Conservation (phyloP, 805 yeast genomes). For the Tetrapisispora phaffii region DNA sequence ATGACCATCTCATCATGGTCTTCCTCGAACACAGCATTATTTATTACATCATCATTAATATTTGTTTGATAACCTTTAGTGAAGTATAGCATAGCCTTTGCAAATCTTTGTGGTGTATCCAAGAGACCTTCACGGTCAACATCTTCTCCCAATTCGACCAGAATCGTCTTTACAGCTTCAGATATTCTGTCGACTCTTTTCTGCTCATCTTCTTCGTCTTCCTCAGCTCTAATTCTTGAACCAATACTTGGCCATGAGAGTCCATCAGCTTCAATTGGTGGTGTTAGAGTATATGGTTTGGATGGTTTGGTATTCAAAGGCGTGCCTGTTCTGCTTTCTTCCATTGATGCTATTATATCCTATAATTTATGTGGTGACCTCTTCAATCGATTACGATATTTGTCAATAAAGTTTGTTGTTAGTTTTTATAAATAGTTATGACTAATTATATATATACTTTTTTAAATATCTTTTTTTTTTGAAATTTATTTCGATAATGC, state of each 20-base stretch:
- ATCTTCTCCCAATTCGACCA: conserved; percentile 87
- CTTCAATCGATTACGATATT: neutral
- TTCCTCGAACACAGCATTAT: conserved; percentile 92
- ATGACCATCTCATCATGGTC: conserved; percentile 99
- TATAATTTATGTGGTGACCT: neutral
- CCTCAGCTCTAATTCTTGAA: conserved; percentile 66
- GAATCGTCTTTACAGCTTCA: conserved; percentile 61
- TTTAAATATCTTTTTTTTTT: neutral
- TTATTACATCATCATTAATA: conserved; percentile 73
- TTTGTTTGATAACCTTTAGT: conserved; percentile 96
- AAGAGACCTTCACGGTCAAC: conserved; percentile 75
- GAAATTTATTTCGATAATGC: neutral
- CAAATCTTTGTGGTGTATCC: conserved; percentile 94
- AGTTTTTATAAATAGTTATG: too few relatives aligned
- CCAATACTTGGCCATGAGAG: conserved; percentile 91
- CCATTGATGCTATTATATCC: neutral
- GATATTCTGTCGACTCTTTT: conserved; percentile 72
- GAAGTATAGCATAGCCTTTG: conserved; percentile 89
- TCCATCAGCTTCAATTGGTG: conserved; percentile 85
- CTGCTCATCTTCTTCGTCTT: conserved; percentile 51
- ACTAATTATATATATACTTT: too few relatives aligned
- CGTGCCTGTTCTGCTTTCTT: conserved; percentile 29
- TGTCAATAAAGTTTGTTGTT: neutral
- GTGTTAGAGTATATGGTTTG: conserved; percentile 70
- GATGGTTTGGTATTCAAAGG: conserved; percentile 71